phyloP scores from a whole-genome alignment of 805 yeast genomes.

The Wickerhamomyces bovis region DNA sequence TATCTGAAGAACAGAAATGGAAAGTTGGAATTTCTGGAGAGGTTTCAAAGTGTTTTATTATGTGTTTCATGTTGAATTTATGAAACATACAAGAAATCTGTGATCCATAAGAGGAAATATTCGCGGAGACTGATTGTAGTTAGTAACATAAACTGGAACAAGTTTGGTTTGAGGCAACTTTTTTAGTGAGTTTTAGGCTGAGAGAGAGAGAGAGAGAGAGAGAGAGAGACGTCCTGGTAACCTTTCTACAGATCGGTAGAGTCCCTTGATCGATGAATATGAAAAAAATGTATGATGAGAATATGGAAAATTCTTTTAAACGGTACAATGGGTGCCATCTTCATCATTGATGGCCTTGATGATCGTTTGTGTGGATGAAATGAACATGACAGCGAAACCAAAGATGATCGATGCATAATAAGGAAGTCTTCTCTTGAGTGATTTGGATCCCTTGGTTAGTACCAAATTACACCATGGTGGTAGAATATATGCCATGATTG shows the following conservation, averaged over 20 bases:
- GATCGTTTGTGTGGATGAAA: slow-evolving; percentile 76
- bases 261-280: background rate
- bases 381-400: slow-evolving; percentile 71
- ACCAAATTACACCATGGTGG: slow-evolving; percentile 82
- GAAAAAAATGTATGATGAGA: background rate
- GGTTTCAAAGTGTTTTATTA: background rate
- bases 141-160: no score
- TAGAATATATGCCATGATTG: slow-evolving; percentile 83
- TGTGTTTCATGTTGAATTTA: slow-evolving; percentile 5
- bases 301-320: background rate
- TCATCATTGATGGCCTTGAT: slow-evolving; percentile 23
- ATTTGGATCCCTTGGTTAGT: slow-evolving; percentile 43
- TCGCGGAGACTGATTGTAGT: no score
- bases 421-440: slow-evolving; percentile 42
- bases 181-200: background rate
- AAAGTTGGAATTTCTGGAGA: background rate
- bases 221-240: no score
- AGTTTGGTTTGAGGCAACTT: slow-evolving; percentile 5
- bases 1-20: background rate
- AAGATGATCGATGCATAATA: slow-evolving; percentile 57
- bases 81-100: slow-evolving; percentile 3
- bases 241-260: no score
- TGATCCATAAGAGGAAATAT: background rate
- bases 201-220: no score
- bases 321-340: slow-evolving; percentile 18